A percentile compares a stretch with the other conserved stretches of the same genome.
Conservation (phyloP, 768 basidiomycete species). For the Leccinum uliginosum region DNA sequence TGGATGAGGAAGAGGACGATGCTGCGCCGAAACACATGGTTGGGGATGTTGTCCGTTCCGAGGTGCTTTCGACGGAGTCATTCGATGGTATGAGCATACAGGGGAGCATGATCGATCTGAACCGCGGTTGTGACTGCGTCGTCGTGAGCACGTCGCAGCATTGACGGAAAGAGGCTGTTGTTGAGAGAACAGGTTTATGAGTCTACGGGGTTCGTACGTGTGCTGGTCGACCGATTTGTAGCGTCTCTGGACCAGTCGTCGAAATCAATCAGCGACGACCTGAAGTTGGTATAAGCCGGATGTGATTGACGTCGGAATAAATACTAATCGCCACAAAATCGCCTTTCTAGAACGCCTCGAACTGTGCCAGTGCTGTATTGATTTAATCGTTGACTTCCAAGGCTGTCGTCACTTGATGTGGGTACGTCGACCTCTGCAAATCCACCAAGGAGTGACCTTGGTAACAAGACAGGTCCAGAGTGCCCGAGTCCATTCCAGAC, state of each 20-base stretch:
- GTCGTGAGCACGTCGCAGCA: conserved; percentile 21
- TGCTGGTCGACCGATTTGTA: conserved; percentile 10
- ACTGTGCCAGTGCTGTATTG: conserved; percentile 87
- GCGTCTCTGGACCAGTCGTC: conserved; percentile 45
- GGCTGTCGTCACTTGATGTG: conserved; percentile 26
- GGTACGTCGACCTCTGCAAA: too few relatives aligned
- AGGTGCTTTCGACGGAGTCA: background rate
- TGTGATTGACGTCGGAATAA: conserved; percentile 59
- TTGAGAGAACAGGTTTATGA: conserved; percentile 55
- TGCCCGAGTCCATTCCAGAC: too few relatives aligned
- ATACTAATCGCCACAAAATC: conserved; percentile 71
- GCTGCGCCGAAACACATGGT: too few relatives aligned
- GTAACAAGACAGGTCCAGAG: too few relatives aligned
- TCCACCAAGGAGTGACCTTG: too few relatives aligned
- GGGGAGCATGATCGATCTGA: conserved; percentile 41
- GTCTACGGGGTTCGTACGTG: conserved; percentile 33
- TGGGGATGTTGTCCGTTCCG: conserved; percentile 10
- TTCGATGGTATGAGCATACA: conserved; percentile 33
- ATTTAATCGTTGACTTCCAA: conserved; percentile 97
- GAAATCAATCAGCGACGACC: conserved; percentile 70
- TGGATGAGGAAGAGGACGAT: too few relatives aligned
- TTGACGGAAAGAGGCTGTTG: conserved; percentile 22
- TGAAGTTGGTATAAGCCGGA: conserved; percentile 22
- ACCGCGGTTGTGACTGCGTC: conserved; percentile 23
- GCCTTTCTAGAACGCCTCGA: conserved; percentile 90